Percentiles rank a stretch among this genome's conserved stretches.
Conservation (phyloP, 2,329 filamentous ascomycete genomes). For the Fusarium lyarnte region DNA sequence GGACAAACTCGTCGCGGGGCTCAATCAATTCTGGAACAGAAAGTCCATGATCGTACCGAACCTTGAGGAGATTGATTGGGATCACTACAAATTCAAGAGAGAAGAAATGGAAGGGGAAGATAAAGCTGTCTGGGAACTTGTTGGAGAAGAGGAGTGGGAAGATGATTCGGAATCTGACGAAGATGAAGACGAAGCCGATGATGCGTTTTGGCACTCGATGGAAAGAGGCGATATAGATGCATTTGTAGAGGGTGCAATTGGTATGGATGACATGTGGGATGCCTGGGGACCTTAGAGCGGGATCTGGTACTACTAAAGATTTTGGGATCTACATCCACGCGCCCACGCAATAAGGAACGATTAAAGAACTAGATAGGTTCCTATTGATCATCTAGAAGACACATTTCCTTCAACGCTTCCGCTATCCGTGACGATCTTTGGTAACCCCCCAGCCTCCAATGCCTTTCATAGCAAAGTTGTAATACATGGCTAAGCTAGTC, state of each 20-base stretch:
- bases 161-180: conserved; percentile 15
- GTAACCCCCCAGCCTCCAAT: not conserved
- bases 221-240: not conserved
- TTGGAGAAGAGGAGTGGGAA: conserved; percentile 28
- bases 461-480: not conserved
- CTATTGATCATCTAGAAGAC: too few relatives aligned
- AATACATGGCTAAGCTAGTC: not conserved
- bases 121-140: conserved; percentile 13
- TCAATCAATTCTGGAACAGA: conserved; percentile 18
- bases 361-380: not conserved
- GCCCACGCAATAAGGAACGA: not conserved
- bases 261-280: not conserved
- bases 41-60: conserved; percentile 11
- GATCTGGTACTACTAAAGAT: not conserved
- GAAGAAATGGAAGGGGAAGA: conserved; percentile 18
- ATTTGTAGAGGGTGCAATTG: not conserved
- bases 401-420: not conserved
- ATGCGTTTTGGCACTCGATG: not conserved
- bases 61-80: conserved; percentile 22
- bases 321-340: not conserved
- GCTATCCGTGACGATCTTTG: not conserved
- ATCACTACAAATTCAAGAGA: conserved; percentile 27
- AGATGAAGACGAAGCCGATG: not conserved
- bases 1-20: not conserved
- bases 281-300: not conserved